Evolutionary conservation across 1,284 basidiomycete species (phyloP).

Genomic region (Peniophora sp.): DNA sequence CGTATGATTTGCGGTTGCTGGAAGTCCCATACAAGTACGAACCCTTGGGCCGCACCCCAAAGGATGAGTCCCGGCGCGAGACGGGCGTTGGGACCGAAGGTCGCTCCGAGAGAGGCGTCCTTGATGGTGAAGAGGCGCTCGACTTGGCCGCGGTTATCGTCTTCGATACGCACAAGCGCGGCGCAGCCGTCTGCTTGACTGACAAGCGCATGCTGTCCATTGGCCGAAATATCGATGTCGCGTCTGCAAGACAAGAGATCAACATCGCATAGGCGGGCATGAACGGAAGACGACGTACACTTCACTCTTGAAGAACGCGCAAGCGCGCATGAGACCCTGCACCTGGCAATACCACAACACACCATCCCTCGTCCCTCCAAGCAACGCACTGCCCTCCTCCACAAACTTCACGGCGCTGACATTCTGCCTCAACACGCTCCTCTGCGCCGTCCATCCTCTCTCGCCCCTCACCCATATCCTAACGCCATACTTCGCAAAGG

Average conservation of each 20-base stretch:
- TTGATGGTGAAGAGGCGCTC: constrained; percentile 41
- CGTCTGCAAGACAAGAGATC: constrained; percentile 23
- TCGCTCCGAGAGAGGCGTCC: constrained; percentile 33
- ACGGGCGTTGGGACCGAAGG: constrained; percentile 42
- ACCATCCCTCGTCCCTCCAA: constrained; percentile 65
- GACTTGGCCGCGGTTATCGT: constrained; percentile 39
- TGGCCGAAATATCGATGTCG: constrained; percentile 41
- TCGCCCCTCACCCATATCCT: constrained; percentile 54
- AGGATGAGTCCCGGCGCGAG: constrained; percentile 48
- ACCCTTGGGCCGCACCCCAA: constrained; percentile 44
- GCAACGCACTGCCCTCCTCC: constrained; percentile 47
- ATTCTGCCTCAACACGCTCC: constrained; percentile 51
- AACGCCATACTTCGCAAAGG: constrained; percentile 47
- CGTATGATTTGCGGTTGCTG: constrained; percentile 40
- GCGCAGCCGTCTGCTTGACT: constrained; percentile 40
- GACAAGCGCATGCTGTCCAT: constrained; percentile 41
- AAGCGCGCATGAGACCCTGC: constrained; percentile 50
- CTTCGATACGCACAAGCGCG: constrained; percentile 39
- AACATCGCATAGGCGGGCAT: background rate
- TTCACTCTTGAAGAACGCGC: constrained; percentile 45
- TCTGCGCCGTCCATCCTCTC: constrained; percentile 44
- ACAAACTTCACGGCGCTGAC: constrained; percentile 55
- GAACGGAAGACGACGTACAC: constrained; percentile 27
- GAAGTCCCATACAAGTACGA: constrained; percentile 53
- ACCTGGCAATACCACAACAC: constrained; percentile 61